Evolutionary conservation across 805 yeast genomes (phyloP), one percentile per base, ranked within the genome.

Genomic region (Myxozyma monticola): DNA sequence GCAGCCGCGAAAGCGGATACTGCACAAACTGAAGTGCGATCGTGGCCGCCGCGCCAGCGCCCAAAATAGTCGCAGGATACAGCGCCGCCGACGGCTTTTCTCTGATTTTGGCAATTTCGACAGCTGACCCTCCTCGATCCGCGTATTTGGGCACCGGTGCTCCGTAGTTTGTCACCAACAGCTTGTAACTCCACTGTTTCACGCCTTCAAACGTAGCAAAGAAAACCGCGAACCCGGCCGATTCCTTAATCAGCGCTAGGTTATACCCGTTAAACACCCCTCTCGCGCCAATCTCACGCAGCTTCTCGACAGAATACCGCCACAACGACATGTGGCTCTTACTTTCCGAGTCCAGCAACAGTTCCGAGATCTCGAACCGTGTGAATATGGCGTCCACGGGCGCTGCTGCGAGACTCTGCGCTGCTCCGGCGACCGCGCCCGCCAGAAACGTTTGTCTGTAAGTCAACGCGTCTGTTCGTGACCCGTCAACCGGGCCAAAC

Each of bases 231-330:
- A 55, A 79, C 75, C 88, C 88, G 80, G 31, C 81, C 75, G 65
- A 79, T 59, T 90, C 97, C 64, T 89, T 90, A 15, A 85, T 65
- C 3, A 87, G 71, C 45, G 90, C 84, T 38, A 88, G 72, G n/a
- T 84, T 77, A 64, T 82, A 85, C 0, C 97, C 98, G 1, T 96
- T 95, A 72, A 87, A 88, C 3, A 93, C 90, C 0, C 96, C 96
- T 10, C 80, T 74, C 8, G 83, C 67, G 0, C 97, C 97, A 43
- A 90, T 76, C 55, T 85, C 85, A 53, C 71, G 71, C 45, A 89
- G 69, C 62, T 88, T 88, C 42, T 75, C 74, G 24, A 76, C 65
- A 0, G 91, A 89, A 67, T 88, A 91, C 22, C 69, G 69, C 95
- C 96, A 88, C 49, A 90, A 66, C 50, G 84, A 84, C 50, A 78